Evolutionary conservation across 2,329 filamentous ascomycete genomes (phyloP), one percentile per base, ranked within the genome.

Genomic region (Exophiala oligosperma): DNA sequence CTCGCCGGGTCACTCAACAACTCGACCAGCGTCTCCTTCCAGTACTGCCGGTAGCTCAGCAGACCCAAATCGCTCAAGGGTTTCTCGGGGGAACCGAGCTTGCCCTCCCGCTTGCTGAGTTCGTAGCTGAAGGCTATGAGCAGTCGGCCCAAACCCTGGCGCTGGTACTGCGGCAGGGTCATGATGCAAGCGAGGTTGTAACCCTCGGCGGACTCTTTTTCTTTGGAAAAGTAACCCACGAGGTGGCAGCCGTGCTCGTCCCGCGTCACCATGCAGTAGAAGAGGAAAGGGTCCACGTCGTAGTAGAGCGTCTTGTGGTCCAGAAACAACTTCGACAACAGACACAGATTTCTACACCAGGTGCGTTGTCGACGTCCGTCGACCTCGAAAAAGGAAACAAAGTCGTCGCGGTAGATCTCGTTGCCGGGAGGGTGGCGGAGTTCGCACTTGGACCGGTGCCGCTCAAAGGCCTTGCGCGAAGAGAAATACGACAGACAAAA

Each of bases 151-250:
- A 94, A 97, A 0, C 94, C 94, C 70, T 95, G 94, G 24, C 94
- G 86, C 74, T 99, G 94, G 68, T 95, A 97, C 71, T 99, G 95
- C 0, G 94, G 94, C 2, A 99, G 80, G 0, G 94, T 99, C 59
- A 99, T 80, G 72, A 99, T 99, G 83, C 95, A 99, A 3, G 94
- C 95, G 32, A 99, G 88, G 71, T 99, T 99, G 82, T 97, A 99
- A 29, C 90, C 91, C 68, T 99, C 95, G 0, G 92, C 92, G 40
- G 89, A 93, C 74, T 99, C 94, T 67, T 99, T 99, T 74, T 99
- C 94, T 72, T 99, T 99, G 56, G 90, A 96, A 69, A 99, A 99
- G 71, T 99, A 99, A n/a, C 94, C 94, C 26, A 97, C 93, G 66
- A 99, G 94, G 71, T 97, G 92, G 0, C 93, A 94, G 72, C 94